Conservation (phyloP, 225 moss, liverwort and hornwort species). For the Physcomitrium patens region DNA sequence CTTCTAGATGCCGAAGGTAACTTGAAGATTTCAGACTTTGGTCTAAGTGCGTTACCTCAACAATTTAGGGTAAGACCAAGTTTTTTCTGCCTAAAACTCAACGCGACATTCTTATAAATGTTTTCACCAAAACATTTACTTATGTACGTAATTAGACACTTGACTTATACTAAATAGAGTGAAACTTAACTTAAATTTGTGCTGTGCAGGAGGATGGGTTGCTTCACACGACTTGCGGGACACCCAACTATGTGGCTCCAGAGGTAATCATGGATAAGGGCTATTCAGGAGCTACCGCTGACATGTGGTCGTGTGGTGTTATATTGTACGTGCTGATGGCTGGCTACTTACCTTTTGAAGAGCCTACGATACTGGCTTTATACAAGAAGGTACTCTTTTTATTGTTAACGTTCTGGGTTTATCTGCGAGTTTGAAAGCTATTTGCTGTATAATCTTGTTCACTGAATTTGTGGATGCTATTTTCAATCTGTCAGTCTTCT, state of each 20-base stretch:
- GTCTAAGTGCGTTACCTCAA: constrained; percentile 75
- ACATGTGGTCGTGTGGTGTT: constrained; percentile 46
- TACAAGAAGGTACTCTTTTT: constrained; percentile 33
- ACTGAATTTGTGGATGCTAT: neutral
- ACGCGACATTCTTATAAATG: neutral
- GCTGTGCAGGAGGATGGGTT: constrained; percentile 35
- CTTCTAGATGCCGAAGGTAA: constrained; percentile 68
- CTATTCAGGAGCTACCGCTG: constrained; percentile 41
- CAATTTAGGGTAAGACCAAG: constrained; percentile 60
- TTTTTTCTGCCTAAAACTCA: neutral
- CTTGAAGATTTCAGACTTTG: constrained; percentile 81
- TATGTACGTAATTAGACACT: neutral
- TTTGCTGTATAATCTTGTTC: neutral
- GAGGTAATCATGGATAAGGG: constrained; percentile 42
- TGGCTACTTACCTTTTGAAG: constrained; percentile 43
- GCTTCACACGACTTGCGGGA: constrained; percentile 42
- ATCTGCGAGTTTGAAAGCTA: neutral
- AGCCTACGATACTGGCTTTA: constrained; percentile 25
- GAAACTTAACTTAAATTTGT: neutral
- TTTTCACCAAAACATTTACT: neutral
- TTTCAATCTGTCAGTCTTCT: neutral
- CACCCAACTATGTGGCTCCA: constrained; percentile 46
- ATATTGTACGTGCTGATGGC: constrained; percentile 39
- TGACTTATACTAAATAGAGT: neutral
- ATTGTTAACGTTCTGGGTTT: neutral